Evolutionary conservation across 2,329 filamentous ascomycete species (phyloP).

Genomic region (Penicillium sp.): DNA sequence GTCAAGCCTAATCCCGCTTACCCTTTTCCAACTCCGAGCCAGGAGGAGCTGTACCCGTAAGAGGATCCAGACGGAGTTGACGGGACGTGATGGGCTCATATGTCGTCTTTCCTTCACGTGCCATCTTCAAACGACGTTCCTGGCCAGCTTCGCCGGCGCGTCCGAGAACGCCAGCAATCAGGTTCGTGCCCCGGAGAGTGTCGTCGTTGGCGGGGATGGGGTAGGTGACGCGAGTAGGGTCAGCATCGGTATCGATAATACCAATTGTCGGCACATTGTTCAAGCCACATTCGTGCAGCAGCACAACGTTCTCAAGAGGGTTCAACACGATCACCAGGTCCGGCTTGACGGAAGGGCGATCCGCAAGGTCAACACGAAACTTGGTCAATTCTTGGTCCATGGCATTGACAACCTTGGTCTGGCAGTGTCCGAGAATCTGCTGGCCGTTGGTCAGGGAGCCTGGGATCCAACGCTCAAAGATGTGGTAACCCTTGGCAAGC

Average conservation of each 20-base stretch:
- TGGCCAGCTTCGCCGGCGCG: constrained; percentile 76
- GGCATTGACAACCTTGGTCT: constrained; percentile 70
- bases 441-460: constrained; percentile 90
- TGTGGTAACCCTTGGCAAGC: constrained; percentile 71
- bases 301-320: constrained; percentile 81
- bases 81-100: constrained; percentile 39
- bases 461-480: constrained; percentile 90
- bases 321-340: constrained; percentile 92
- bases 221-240: constrained; percentile 92
- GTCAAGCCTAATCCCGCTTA: background rate
- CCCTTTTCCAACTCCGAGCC: constrained; percentile 11
- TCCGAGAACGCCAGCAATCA: constrained; percentile 81
- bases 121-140: constrained; percentile 57
- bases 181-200: constrained; percentile 73
- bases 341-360: constrained; percentile 65
- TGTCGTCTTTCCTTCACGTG: constrained; percentile 56
- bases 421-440: constrained; percentile 68
- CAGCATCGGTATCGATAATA: constrained; percentile 85
- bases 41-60: constrained; percentile 14
- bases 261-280: constrained; percentile 91
- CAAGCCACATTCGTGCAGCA: constrained; percentile 84
- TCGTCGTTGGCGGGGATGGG: constrained; percentile 96
- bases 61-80: constrained; percentile 22
- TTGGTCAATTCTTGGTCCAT: constrained; percentile 58
- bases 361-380: constrained; percentile 60